phyloP scores from a whole-genome alignment of 116 monocot genomes.

The Phalaenopsis hybrid region DNA sequence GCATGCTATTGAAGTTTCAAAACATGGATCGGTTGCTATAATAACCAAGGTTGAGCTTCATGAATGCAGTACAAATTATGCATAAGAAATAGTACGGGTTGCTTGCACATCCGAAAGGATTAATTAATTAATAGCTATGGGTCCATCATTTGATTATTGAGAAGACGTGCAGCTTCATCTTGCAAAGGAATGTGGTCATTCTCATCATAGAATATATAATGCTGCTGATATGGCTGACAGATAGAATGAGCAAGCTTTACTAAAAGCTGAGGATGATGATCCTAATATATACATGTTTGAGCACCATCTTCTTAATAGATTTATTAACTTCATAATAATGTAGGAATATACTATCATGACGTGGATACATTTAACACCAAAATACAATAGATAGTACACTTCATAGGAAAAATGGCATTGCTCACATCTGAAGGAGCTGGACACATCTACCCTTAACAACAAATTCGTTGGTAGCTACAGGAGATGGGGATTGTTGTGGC shows the following conservation, averaged over 20 bases:
- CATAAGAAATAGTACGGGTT: slow-evolving; percentile 45
- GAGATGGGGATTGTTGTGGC: slow-evolving; percentile 89
- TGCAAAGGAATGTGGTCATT: slow-evolving; percentile 92
- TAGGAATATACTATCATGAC: slow-evolving; percentile 63
- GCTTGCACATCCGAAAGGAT: slow-evolving; percentile 93
- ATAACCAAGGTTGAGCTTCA: slow-evolving; percentile 91
- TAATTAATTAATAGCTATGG: slow-evolving; percentile 79
- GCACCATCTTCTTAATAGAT: slow-evolving; percentile 83
- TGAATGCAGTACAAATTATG: slow-evolving; percentile 94
- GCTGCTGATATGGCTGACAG: slow-evolving; percentile 95
- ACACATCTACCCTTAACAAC: slow-evolving; percentile 87
- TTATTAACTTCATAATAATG: slow-evolving; percentile 78
- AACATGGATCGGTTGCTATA: slow-evolving; percentile 77
- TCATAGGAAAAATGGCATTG: slow-evolving; percentile 79
- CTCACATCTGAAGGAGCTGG: slow-evolving; percentile 94
- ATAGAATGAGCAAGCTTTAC: slow-evolving; percentile 81
- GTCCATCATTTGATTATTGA: slow-evolving; percentile 87
- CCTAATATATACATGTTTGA: slow-evolving; percentile 71
- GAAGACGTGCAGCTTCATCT: slow-evolving; percentile 89
- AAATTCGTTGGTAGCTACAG: slow-evolving; percentile 89
- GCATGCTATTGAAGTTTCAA: slow-evolving; percentile 88
- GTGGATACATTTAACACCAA: slow-evolving; percentile 68
- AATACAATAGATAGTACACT: slow-evolving; percentile 63
- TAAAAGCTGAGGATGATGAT: slow-evolving; percentile 78
- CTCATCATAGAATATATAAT: slow-evolving; percentile 85